These are phyloP conservation scores for Scedosporium aurantiacum DNA, from an alignment of 2,329 filamentous ascomycete species.

Conservation along the genomic window DNA sequence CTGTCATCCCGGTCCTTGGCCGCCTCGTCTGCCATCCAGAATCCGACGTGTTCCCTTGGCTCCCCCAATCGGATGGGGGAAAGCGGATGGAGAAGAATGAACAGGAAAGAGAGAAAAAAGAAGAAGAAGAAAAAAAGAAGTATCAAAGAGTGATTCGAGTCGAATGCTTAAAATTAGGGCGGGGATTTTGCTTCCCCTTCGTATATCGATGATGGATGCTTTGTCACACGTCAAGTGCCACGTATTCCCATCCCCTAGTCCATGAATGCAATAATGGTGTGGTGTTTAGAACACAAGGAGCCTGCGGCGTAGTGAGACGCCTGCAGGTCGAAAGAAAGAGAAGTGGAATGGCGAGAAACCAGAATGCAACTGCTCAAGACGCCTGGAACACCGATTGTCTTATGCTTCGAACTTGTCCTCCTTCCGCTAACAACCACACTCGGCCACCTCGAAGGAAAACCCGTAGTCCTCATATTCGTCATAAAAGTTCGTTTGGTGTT, in stretches of 20 bases:
- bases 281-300: neutral
- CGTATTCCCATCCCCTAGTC: neutral
- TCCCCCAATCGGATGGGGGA: too few relatives aligned
- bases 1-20: too few relatives aligned
- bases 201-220: neutral
- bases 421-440: neutral
- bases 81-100: too few relatives aligned
- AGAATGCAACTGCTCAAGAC: conserved; percentile 1
- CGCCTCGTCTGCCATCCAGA: too few relatives aligned
- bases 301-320: neutral
- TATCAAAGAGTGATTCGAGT: neutral
- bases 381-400: conserved; percentile 5
- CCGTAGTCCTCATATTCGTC: conserved; percentile 1
- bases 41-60: too few relatives aligned
- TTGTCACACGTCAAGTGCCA: neutral
- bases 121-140: neutral
- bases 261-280: neutral
- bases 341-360: neutral
- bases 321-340: neutral
- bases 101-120: neutral
- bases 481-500: neutral
- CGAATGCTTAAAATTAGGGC: neutral
- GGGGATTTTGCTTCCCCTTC: neutral
- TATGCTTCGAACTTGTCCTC: conserved; percentile 4
- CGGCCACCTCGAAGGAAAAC: neutral